Conservation (phyloP, 2,329 filamentous ascomycete genomes). For the Xylariomycetidae sp. region DNA sequence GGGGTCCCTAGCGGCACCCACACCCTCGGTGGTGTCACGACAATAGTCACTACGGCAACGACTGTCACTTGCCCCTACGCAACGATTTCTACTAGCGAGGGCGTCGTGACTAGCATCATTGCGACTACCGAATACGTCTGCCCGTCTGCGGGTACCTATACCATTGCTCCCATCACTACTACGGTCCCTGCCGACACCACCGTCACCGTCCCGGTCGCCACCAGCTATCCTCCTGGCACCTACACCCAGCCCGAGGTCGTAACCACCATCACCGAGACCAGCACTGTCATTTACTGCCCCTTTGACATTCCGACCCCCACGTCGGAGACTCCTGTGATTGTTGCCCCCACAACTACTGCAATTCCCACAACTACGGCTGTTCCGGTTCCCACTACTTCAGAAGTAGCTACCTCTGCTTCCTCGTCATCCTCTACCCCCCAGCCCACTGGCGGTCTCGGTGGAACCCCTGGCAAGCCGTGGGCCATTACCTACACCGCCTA, state of each 20-base stretch:
- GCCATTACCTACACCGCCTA: slow-evolving; percentile 81
- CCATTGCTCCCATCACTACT: slow-evolving; percentile 65
- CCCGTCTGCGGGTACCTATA: slow-evolving; percentile 71
- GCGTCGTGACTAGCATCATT: slow-evolving; percentile 62
- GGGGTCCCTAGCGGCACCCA: slow-evolving; percentile 58
- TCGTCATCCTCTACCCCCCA: slow-evolving; percentile 12
- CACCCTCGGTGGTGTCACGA: slow-evolving; percentile 70
- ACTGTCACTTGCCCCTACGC: slow-evolving; percentile 68
- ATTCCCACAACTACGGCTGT: slow-evolving; percentile 14
- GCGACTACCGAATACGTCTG: slow-evolving; percentile 68
- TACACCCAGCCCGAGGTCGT: slow-evolving; percentile 66
- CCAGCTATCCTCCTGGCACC: slow-evolving; percentile 62
- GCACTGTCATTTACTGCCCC: slow-evolving; percentile 67
- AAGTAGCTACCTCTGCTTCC: slow-evolving; percentile 16
- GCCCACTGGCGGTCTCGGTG: slow-evolving; percentile 30
- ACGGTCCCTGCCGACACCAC: slow-evolving; percentile 49
- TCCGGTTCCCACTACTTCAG: slow-evolving; percentile 15
- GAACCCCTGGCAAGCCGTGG: slow-evolving; percentile 50
- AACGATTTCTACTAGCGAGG: slow-evolving; percentile 54
- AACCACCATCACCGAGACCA: slow-evolving; percentile 65
- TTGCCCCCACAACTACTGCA: slow-evolving; percentile 16
- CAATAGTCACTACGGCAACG: slow-evolving; percentile 60
- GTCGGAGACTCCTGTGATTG: slow-evolving; percentile 9
- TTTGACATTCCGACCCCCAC: slow-evolving; percentile 37
- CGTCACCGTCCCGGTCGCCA: slow-evolving; percentile 62